Evolutionary conservation across 495 filamentous ascomycete genomes (phyloP).

Genomic region (Lophiotrema nucula): DNA sequence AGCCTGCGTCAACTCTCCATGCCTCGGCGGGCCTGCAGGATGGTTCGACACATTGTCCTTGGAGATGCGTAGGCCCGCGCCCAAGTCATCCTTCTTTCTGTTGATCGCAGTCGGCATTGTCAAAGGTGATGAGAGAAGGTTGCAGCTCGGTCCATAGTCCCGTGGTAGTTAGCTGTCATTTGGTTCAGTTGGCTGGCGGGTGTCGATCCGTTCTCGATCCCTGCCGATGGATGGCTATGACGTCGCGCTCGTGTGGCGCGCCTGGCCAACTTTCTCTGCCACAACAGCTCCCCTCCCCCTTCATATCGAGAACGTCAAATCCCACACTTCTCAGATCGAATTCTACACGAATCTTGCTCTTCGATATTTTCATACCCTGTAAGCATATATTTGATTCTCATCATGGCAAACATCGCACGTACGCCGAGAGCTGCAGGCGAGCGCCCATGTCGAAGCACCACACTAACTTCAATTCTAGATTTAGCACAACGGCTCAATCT

Average conservation of each 20-base stretch:
- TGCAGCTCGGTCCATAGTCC: too few relatives aligned
- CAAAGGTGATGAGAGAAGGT: neutral
- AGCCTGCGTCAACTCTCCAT: constrained; percentile 42
- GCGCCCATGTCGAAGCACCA: neutral
- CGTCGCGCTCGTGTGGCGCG: constrained; percentile 24
- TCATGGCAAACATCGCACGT: too few relatives aligned
- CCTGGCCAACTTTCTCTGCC: constrained; percentile 14
- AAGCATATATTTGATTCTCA: too few relatives aligned
- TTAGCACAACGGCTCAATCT: too few relatives aligned
- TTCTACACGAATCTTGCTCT: too few relatives aligned
- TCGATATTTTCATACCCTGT: too few relatives aligned
- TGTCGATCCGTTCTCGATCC: neutral
- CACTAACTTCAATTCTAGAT: too few relatives aligned
- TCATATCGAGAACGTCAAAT: too few relatives aligned
- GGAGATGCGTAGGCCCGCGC: constrained; percentile 38
- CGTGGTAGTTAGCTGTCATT: neutral
- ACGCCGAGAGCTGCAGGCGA: constrained; percentile 11
- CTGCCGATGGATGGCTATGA: constrained; percentile 4
- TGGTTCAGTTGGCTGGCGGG: neutral
- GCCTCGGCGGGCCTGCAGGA: constrained; percentile 40
- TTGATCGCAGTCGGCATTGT: constrained; percentile 16
- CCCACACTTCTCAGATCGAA: too few relatives aligned
- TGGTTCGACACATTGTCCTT: constrained; percentile 38
- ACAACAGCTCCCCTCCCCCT: neutral
- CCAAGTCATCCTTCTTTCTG: constrained; percentile 26